Percentiles rank a stretch among this genome's conserved stretches.
Evolutionary conservation across 257 asterid genomes (phyloP).

Genomic region (Avicennia marina): DNA sequence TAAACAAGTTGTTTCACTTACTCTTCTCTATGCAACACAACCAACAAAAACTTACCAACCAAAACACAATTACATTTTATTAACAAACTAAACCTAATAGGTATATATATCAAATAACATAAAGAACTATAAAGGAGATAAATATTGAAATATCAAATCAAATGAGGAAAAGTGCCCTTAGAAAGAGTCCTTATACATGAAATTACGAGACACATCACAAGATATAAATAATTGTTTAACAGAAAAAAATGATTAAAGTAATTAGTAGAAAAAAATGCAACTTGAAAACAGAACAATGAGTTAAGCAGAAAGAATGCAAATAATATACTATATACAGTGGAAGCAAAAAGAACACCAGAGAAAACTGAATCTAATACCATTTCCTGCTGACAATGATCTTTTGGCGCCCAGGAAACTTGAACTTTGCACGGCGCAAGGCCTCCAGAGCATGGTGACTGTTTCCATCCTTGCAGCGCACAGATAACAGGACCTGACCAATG

Average conservation of each 20-base stretch:
- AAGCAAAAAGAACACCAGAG: not conserved
- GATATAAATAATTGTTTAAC: not conserved
- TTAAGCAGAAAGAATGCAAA: not conserved
- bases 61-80: too few species aligned
- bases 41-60: too few species aligned
- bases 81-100: not conserved
- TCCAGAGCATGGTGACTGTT: conserved; percentile 16
- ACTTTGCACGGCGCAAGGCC: conserved; percentile 23
- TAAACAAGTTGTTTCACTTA: too few species aligned
- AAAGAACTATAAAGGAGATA: not conserved
- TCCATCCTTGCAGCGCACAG: conserved; percentile 21
- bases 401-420: conserved; percentile 27
- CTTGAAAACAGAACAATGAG: not conserved
- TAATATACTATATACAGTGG: not conserved
- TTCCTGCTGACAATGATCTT: conserved; percentile 23
- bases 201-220: not conserved
- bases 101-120: not conserved
- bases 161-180: not conserved
- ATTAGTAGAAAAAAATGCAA: too few species aligned
- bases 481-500: not conserved
- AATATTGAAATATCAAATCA: not conserved
- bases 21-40: too few species aligned
- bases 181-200: not conserved
- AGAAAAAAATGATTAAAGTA: not conserved
- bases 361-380: conserved; percentile 15